phyloP scores from a whole-genome alignment of 345 rosid species.

The Rhodomyrtus tomentosa region DNA sequence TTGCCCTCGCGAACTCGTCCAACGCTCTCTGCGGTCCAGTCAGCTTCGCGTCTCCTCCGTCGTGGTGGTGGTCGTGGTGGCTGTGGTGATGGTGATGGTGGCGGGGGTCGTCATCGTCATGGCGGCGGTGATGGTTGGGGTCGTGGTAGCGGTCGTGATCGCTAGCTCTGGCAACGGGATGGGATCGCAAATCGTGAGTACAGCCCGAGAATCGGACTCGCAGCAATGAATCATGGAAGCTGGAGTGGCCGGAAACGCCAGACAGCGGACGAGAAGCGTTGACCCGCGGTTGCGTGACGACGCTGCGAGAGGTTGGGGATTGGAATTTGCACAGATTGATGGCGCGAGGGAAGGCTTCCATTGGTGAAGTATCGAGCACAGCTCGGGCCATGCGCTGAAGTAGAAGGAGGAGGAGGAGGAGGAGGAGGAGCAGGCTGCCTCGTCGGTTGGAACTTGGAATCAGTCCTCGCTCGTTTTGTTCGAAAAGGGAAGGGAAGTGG shows the following conservation, averaged over 20 bases:
- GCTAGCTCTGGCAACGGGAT: constrained; percentile 7
- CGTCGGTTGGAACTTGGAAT: background rate
- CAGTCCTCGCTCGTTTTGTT: background rate
- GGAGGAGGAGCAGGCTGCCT: background rate
- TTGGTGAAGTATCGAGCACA: background rate
- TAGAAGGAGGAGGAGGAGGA: background rate
- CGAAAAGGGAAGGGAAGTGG: too few relatives aligned
- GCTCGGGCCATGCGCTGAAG: background rate
- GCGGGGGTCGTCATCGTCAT: constrained; percentile 12
- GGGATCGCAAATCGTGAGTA: background rate
- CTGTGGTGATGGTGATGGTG: constrained; percentile 6
- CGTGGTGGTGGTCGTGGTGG: constrained; percentile 31
- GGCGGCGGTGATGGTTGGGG: background rate
- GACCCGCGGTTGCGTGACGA: background rate
- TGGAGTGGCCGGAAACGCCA: background rate
- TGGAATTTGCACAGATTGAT: background rate
- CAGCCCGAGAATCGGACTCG: background rate
- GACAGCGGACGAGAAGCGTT: background rate
- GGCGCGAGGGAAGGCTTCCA: background rate
- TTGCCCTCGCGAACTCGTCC: constrained; percentile 49
- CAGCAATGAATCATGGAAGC: background rate
- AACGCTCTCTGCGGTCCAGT: constrained; percentile 38
- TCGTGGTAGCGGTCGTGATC: constrained; percentile 1
- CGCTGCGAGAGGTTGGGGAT: background rate
- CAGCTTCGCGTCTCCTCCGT: constrained; percentile 21